Base-by-base conservation (phyloP, 1,284 basidiomycete genomes). In the Athelia psychrophila region DNA sequence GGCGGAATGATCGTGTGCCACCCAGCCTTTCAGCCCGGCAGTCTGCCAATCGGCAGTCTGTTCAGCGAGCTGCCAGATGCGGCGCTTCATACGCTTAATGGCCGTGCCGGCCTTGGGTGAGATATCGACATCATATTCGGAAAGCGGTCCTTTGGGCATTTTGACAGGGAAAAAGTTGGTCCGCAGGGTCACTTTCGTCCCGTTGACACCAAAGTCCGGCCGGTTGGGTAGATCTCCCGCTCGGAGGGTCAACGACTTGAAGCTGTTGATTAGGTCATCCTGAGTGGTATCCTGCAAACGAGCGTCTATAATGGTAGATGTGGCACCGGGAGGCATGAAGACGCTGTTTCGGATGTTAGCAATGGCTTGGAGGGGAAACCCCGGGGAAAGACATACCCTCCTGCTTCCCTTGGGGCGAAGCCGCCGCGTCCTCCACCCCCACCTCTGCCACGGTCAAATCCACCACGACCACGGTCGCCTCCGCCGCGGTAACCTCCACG, bases 81-180 rank as follows among this genome's bases (percentile, higher is more conserved):
- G 76, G 44, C 78, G 74, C 62, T 81, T 85, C 33, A 91, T 75
- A 13, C 86, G 79, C 53, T 75, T 77, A 47, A 72, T 66, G 2
- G 77, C 65, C 15, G 75, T 76, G 4, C 73, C 79, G 2, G 72
- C 69, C 8, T 66, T 61, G 2, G 88, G 88, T 0, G 79, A 67
- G 30, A 90, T 81, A 2, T 74, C 60, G 9, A 91, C 78, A 55
- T 85, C 81, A 57, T 91, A 91, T 56, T 91, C 88, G 60, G 75
- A 81, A 10, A 89, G 58, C 1, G 81, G 77, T 0, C 73, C 77
- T 49, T 82, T 81, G 1, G 84, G 83, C 16, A 88, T 69, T 38
- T 73, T 74, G 18, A 91, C 74, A 1, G 88, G 81, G 68, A 91
- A 91, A 71, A 84, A 89, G 58, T 91, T 91, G 13, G 87, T 74